Percentiles rank a stretch among this genome's conserved stretches.
These are phyloP conservation scores for Emmonsiellopsis sp. DNA, from an alignment of 2,329 filamentous ascomycete species.

Conservation along the genomic window DNA sequence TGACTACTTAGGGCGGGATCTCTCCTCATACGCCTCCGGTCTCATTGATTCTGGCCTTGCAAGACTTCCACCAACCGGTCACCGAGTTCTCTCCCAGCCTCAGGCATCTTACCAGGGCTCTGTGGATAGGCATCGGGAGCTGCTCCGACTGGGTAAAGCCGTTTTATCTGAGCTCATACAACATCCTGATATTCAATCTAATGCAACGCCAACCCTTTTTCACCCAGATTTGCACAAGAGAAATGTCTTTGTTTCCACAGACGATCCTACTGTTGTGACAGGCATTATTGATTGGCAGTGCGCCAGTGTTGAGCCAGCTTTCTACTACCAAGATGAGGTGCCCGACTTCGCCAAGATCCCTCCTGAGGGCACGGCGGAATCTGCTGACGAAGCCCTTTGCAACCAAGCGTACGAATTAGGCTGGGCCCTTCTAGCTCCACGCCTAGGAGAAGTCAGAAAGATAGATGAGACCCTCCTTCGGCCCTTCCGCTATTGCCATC, in stretches of 20 bases:
- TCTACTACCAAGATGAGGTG: constrained; percentile 29
- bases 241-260: constrained; percentile 36
- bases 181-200: constrained; percentile 19
- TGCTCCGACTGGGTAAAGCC: constrained; percentile 22
- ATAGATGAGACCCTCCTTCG: constrained; percentile 30
- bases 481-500: constrained; percentile 33
- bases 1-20: constrained; percentile 22
- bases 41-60: constrained; percentile 33
- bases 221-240: constrained; percentile 34
- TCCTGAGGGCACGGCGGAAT: constrained; percentile 16
- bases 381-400: constrained; percentile 13
- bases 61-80: constrained; percentile 19
- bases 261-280: constrained; percentile 29
- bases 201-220: constrained; percentile 25
- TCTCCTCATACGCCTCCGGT: constrained; percentile 26
- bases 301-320: constrained; percentile 31
- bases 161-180: constrained; percentile 23
- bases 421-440: constrained; percentile 10
- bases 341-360: constrained; percentile 31
- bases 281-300: constrained; percentile 38
- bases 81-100: constrained; percentile 8
- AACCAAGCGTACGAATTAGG: constrained; percentile 22
- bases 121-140: constrained; percentile 22
- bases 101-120: constrained; percentile 28
- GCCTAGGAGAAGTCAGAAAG: constrained; percentile 15